These are phyloP conservation scores for Penicillium decumbens DNA, from an alignment of 2,329 filamentous ascomycete genomes.

Conservation along the genomic window DNA sequence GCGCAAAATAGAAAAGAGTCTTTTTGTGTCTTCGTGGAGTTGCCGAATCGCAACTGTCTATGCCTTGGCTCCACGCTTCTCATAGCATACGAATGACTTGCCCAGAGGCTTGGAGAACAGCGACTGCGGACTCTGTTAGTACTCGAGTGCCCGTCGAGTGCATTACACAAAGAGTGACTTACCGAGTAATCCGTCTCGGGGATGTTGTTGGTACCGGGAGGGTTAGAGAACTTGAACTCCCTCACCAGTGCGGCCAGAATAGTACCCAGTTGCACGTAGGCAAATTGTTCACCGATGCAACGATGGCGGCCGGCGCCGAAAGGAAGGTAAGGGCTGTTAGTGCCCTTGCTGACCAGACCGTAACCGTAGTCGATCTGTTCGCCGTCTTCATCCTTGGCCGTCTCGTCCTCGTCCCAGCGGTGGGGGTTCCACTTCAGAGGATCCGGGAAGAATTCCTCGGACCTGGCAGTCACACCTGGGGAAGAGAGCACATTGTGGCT, in stretches of 20 bases:
- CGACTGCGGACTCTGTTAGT: conserved; percentile 34
- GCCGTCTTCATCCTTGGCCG: conserved; percentile 51
- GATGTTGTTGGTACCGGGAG: conserved; percentile 22
- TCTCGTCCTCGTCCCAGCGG: conserved; percentile 68
- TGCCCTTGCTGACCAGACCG: conserved; percentile 85
- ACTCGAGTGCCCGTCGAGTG: neutral
- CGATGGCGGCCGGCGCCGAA: conserved; percentile 90
- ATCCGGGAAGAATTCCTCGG: conserved; percentile 73
- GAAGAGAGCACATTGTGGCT: conserved; percentile 78
- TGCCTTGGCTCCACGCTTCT: conserved; percentile 44
- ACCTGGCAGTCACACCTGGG: conserved; percentile 72
- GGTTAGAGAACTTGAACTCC: conserved; percentile 71
- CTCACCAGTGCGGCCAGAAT: conserved; percentile 74
- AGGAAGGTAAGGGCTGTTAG: conserved; percentile 82
- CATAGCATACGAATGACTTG: conserved; percentile 69
- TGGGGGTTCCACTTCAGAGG: conserved; percentile 82
- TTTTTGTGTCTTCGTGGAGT: conserved; percentile 1
- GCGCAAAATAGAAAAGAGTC: neutral
- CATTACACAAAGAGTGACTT: conserved; percentile 19
- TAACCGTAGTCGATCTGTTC: conserved; percentile 92
- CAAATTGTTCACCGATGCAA: conserved; percentile 96
- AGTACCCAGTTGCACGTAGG: conserved; percentile 84
- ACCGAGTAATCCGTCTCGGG: conserved; percentile 55
- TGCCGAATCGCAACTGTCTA: conserved; percentile 11
- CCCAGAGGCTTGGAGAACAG: conserved; percentile 70